Base-by-base conservation (phyloP, 1,284 basidiomycete genomes). In the Ceratobasidium sp. region DNA sequence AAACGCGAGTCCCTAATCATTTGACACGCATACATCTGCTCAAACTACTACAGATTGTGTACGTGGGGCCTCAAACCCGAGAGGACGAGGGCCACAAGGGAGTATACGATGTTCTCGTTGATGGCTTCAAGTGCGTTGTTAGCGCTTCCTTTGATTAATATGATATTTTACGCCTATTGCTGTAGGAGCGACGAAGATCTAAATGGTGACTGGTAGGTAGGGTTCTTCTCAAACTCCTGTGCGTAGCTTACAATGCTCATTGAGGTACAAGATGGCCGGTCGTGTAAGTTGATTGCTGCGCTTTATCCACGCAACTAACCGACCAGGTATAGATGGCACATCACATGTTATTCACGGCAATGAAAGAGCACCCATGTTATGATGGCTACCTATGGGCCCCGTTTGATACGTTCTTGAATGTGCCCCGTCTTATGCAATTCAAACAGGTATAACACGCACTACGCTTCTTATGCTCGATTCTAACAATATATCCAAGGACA, bases 341-440 rank as follows among this genome's bases (percentile, higher is more conserved):
- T 60, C 84, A 86, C 73, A 86, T 85, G 85, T 79, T 85, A 18
- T 84, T 84, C 73, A 85, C 83, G 6, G 84, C 81, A 26, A 74
- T 86, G 72, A 79, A 78, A 52, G 82, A 83, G 60, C 76, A 84
- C 62, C 79, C 77, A n/a, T 85, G 85, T 75, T 86, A 85, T 75
- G 80, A 82, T 28, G 85, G 85, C 4, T 85, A 84, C 75, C 81
- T 86, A 16, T 86, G 85, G 85, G 84, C 81, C 21, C 85, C 85
- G 12, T 85, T 85, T 74, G 83, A 86, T 73, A 82, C 84, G 4
- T 78, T 86, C 30, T 79, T 86, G 50, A 86, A 86, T 71, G 76
- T 86, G 30, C 84, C 85, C 14, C 83, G 85, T 21, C 78, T 85
- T 12, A 79, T 84, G 59, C 80, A 81, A 71, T 86, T 86, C 72